Conservation (phyloP, 2,329 filamentous ascomycete species). For the Lomentospora prolificans region DNA sequence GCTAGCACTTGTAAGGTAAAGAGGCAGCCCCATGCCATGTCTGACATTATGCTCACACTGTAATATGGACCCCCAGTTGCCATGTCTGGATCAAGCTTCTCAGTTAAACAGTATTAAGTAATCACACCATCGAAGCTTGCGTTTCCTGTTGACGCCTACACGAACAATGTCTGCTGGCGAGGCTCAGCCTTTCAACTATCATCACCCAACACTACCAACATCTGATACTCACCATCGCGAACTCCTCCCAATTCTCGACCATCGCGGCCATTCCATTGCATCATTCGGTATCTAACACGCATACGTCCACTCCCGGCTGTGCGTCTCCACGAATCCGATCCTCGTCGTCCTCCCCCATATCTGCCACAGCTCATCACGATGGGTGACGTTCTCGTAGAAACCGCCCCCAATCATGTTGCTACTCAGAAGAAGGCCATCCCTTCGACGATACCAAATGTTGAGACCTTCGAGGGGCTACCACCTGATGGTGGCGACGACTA, state of each 20-base stretch:
- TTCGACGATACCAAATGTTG: conserved; percentile 78
- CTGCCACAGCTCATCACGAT: conserved; percentile 36
- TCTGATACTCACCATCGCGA: not conserved
- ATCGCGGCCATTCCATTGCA: too few species aligned
- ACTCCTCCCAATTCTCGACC: too few species aligned
- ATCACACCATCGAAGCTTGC: conserved; percentile 10
- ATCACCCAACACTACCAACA: conserved; percentile 4
- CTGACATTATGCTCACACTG: too few species aligned
- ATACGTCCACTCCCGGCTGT: not conserved
- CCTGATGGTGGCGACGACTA: conserved; percentile 87
- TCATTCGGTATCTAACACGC: too few species aligned
- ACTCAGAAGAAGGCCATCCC: conserved; percentile 74
- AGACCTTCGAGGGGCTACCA: conserved; percentile 75
- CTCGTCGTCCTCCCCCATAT: not conserved
- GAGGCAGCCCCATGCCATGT: too few species aligned
- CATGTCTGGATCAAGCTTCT: not conserved
- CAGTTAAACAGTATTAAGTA: too few species aligned
- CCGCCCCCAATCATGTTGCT: conserved; percentile 60
- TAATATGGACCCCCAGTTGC: too few species aligned
- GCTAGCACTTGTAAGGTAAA: too few species aligned
- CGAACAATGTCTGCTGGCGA: not conserved
- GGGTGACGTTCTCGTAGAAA: conserved; percentile 83
- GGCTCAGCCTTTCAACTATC: conserved; percentile 8
- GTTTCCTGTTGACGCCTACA: conserved; percentile 15
- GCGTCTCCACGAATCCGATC: not conserved